These are phyloP conservation scores for Penicillium cosmopolitanum DNA, from an alignment of 495 filamentous ascomycete genomes.

Conservation along the genomic window DNA sequence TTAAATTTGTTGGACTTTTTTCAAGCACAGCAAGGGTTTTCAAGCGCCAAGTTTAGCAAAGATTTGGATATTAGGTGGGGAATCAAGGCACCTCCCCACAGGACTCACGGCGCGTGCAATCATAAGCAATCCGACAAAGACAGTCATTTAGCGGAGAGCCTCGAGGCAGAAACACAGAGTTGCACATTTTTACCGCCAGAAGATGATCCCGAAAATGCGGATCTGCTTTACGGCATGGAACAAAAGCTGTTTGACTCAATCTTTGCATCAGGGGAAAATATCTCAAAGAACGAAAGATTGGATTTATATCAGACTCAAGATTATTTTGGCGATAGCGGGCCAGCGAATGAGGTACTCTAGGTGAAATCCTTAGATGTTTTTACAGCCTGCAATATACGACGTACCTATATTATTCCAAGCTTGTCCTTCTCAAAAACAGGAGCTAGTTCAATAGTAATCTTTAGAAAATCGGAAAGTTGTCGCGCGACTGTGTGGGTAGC, in stretches of 20 bases:
- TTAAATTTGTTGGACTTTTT: slow-evolving; percentile 3
- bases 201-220: neutral
- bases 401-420: neutral
- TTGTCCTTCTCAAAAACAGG: neutral
- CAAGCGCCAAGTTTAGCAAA: neutral
- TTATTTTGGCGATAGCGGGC: slow-evolving; percentile 1
- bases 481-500: neutral
- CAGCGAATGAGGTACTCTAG: neutral
- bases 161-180: neutral
- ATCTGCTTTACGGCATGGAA: neutral
- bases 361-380: neutral
- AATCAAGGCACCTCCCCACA: neutral
- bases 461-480: neutral
- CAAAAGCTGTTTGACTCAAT: slow-evolving; percentile 1
- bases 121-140: neutral
- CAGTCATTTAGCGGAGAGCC: neutral
- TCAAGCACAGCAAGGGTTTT: neutral
- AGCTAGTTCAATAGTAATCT: neutral
- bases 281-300: neutral
- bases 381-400: neutral
- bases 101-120: neutral
- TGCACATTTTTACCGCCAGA: neutral
- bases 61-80: neutral
- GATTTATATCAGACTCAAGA: neutral
- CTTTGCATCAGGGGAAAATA: slow-evolving; percentile 2